phyloP scores from a whole-genome alignment of 495 filamentous ascomycete genomes.

The Talaromyces proteolyticus region DNA sequence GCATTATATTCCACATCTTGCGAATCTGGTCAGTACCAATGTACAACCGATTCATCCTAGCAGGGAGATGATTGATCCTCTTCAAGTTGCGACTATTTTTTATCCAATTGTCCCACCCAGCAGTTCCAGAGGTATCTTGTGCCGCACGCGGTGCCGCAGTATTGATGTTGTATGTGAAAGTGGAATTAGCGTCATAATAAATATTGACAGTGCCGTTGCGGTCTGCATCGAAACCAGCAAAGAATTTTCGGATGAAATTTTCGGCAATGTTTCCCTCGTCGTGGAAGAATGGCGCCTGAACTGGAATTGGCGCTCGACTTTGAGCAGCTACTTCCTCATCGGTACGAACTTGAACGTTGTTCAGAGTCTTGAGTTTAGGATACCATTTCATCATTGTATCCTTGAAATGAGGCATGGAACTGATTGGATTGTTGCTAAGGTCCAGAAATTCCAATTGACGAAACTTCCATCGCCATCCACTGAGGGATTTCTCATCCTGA shows the following conservation, averaged over 20 bases:
- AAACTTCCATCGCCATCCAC: conserved; percentile 72
- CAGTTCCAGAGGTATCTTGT: conserved; percentile 22
- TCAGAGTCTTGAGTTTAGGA: conserved; percentile 66
- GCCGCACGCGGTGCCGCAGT: conserved; percentile 51
- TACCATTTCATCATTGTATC: conserved; percentile 76
- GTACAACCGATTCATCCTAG: conserved; percentile 59
- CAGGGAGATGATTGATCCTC: conserved; percentile 53
- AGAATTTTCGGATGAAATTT: conserved; percentile 70
- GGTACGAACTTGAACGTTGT: conserved; percentile 64
- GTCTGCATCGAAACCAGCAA: conserved; percentile 68
- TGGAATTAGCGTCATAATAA: conserved; percentile 73
- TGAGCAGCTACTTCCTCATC: conserved; percentile 54
- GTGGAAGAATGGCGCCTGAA: conserved; percentile 61
- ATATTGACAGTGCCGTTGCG: conserved; percentile 52
- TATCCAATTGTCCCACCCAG: conserved; percentile 68
- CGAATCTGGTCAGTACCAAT: conserved; percentile 61
- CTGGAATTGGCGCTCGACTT: conserved; percentile 60
- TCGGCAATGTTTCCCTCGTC: conserved; percentile 72
- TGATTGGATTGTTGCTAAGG: conserved; percentile 69
- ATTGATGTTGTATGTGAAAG: conserved; percentile 74
- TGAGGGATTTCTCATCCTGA: conserved; percentile 47
- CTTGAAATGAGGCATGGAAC: conserved; percentile 53
- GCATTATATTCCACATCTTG: conserved; percentile 62
- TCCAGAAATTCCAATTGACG: conserved; percentile 71
- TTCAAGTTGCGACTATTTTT: conserved; percentile 76